phyloP scores from a whole-genome alignment of 1,284 basidiomycete genomes.

The Tylopilus orsonianus region DNA sequence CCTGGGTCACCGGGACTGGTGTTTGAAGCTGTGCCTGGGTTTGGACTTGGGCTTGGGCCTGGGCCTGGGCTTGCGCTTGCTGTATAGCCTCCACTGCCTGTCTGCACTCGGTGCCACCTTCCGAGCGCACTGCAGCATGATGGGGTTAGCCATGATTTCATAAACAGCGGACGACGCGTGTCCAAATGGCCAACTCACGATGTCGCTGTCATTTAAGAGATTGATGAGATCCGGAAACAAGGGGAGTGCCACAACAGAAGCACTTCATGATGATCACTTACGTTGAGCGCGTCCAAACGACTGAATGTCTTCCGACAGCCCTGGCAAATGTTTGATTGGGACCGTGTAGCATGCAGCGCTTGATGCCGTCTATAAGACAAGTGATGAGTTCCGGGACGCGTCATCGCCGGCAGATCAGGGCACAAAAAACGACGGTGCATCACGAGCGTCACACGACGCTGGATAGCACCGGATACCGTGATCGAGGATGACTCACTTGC shows the following conservation, averaged over 20 bases:
- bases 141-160: slow-evolving; percentile 26
- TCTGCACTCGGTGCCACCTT: slow-evolving; percentile 76
- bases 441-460: neutral
- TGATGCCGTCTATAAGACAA: slow-evolving; percentile 67
- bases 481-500: slow-evolving; percentile 67
- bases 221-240: slow-evolving; percentile 20
- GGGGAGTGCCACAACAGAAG: slow-evolving; percentile 21
- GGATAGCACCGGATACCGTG: slow-evolving; percentile 3
- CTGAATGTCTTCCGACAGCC: slow-evolving; percentile 96
- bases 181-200: slow-evolving; percentile 28
- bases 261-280: slow-evolving; percentile 48
- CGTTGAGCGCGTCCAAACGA: slow-evolving; percentile 89
- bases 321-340: slow-evolving; percentile 83
- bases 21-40: slow-evolving; percentile 17
- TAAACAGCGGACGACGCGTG: slow-evolving; percentile 19
- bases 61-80: slow-evolving; percentile 34
- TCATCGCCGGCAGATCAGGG: neutral
- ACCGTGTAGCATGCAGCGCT: slow-evolving; percentile 82
- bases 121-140: slow-evolving; percentile 64
- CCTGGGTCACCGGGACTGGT: slow-evolving; percentile 23
- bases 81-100: slow-evolving; percentile 41
- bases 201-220: slow-evolving; percentile 31
- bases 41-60: slow-evolving; percentile 24
- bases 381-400: slow-evolving; percentile 15
- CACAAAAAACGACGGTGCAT: neutral